These are phyloP conservation scores for Epichloe gansuensis DNA, from an alignment of 2,329 filamentous ascomycete genomes.

Conservation along the genomic window DNA sequence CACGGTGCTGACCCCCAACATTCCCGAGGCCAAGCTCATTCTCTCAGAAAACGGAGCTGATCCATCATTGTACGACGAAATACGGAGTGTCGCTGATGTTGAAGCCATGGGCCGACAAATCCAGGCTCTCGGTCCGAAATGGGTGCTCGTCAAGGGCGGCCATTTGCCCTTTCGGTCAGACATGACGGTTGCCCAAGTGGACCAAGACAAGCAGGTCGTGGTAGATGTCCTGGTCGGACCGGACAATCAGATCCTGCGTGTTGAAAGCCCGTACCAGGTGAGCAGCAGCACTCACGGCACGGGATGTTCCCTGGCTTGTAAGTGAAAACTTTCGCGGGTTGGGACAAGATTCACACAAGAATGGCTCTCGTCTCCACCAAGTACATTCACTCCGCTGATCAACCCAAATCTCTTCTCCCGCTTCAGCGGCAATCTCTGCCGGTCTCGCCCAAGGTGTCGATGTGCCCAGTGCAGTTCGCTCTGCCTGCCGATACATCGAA, in stretches of 20 bases:
- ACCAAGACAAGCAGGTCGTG: slow-evolving; percentile 52
- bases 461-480: slow-evolving; percentile 47
- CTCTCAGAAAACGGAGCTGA: slow-evolving; percentile 37
- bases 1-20: slow-evolving; percentile 63
- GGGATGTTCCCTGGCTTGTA: slow-evolving; percentile 83
- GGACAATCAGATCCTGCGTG: slow-evolving; percentile 39
- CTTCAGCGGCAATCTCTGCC: slow-evolving; percentile 58
- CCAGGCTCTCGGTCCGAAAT: slow-evolving; percentile 57
- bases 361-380: neutral
- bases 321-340: slow-evolving; percentile 19
- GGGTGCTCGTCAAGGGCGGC: slow-evolving; percentile 82
- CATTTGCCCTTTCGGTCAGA: slow-evolving; percentile 67
- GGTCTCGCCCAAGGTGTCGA: slow-evolving; percentile 50
- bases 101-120: slow-evolving; percentile 56
- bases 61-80: slow-evolving; percentile 19
- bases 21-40: slow-evolving; percentile 60
- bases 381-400: neutral
- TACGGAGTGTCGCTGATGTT: slow-evolving; percentile 51
- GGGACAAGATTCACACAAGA: neutral
- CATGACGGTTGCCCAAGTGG: slow-evolving; percentile 42
- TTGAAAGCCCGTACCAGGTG: slow-evolving; percentile 59
- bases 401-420: neutral
- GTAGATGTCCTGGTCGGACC: slow-evolving; percentile 65
- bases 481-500: slow-evolving; percentile 60
- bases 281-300: slow-evolving; percentile 87